These are phyloP conservation scores for Calonectria pteridis DNA, from an alignment of 2,329 filamentous ascomycete genomes.

Conservation along the genomic window DNA sequence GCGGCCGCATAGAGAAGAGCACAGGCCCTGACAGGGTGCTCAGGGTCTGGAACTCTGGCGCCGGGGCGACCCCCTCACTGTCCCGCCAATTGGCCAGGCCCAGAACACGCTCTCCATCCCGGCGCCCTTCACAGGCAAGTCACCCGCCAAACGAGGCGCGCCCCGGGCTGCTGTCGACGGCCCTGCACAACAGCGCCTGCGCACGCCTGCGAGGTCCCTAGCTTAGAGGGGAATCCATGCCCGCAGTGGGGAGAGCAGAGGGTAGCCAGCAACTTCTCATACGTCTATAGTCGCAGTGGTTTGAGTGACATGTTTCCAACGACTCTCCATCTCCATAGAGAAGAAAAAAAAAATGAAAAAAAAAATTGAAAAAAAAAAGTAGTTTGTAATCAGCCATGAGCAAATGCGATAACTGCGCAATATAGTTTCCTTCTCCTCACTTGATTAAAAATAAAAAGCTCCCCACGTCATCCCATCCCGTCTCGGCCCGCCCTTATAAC, in stretches of 20 bases:
- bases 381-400: slow-evolving; percentile 17
- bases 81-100: neutral
- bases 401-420: slow-evolving; percentile 3
- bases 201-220: neutral
- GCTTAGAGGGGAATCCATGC: neutral
- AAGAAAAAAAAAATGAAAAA: neutral
- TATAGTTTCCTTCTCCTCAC: slow-evolving; percentile 14
- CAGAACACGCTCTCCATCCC: neutral
- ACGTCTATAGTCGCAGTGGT: neutral
- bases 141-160: neutral
- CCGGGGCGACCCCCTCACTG: slow-evolving; percentile 4
- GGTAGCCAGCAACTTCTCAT: neutral
- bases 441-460: slow-evolving; percentile 5
- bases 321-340: slow-evolving; percentile 12
- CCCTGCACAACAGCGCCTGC: neutral
- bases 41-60: neutral
- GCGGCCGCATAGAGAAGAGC: neutral
- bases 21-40: neutral
- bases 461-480: slow-evolving; percentile 17
- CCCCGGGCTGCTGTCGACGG: neutral
- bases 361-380: slow-evolving; percentile 5
- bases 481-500: neutral
- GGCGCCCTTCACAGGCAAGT: neutral
- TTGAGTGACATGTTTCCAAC: slow-evolving; percentile 6
- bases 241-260: neutral